These are phyloP conservation scores for Lasiodiplodia sp. DNA, from an alignment of 2,329 filamentous ascomycete species.

Conservation along the genomic window DNA sequence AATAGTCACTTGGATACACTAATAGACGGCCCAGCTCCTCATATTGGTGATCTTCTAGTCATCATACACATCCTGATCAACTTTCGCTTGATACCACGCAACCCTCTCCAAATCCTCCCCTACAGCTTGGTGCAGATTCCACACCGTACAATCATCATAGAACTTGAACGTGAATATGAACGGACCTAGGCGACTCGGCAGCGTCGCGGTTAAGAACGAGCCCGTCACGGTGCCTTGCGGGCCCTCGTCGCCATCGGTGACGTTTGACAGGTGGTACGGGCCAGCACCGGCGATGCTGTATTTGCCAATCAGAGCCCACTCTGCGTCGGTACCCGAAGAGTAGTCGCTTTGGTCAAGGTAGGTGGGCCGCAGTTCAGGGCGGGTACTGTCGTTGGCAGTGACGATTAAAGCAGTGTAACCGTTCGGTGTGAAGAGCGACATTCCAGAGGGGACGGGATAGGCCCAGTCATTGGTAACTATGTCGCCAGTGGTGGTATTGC, in stretches of 20 bases:
- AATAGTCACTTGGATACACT: no score
- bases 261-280: conserved; percentile 6
- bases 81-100: conserved; percentile 9
- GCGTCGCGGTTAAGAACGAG: not conserved
- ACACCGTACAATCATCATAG: conserved; percentile 7
- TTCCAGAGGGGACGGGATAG: conserved; percentile 20
- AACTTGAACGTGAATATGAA: conserved; percentile 18
- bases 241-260: not conserved
- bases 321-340: conserved; percentile 11
- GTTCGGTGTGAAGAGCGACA: conserved; percentile 17
- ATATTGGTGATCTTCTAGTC: not conserved
- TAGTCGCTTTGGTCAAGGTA: conserved; percentile 15
- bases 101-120: conserved; percentile 8
- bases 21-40: no score
- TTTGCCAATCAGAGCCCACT: conserved; percentile 16
- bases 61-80: conserved; percentile 13
- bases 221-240: conserved; percentile 6
- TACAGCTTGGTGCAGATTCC: not conserved
- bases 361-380: conserved; percentile 1
- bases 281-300: conserved; percentile 18
- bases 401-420: conserved; percentile 11
- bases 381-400: conserved; percentile 9
- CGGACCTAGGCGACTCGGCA: conserved; percentile 11
- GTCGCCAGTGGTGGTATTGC: conserved; percentile 24
- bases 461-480: conserved; percentile 11